A percentile compares a stretch with the other conserved stretches of the same genome.
phyloP scores from a whole-genome alignment of 2,329 filamentous ascomycete species.

The Knufia fluminis region DNA sequence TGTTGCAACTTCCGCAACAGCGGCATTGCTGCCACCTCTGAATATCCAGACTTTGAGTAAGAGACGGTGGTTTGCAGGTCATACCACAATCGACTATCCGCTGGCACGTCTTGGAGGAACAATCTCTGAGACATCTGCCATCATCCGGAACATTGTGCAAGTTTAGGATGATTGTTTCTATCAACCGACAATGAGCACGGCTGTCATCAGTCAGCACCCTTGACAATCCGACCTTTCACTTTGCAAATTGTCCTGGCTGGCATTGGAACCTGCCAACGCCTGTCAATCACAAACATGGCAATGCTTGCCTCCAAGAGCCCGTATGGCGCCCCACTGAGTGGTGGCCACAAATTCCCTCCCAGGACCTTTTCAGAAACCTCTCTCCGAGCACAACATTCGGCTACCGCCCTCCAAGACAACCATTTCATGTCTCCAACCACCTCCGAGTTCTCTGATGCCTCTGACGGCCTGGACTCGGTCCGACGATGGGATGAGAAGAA shows the following conservation, averaged over 20 bases:
- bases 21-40: neutral
- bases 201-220: neutral
- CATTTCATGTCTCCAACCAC: constrained; percentile 74
- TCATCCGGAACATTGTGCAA: neutral
- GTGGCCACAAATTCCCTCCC: constrained; percentile 12
- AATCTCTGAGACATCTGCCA: constrained; percentile 6
- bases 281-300: constrained; percentile 8
- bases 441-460: constrained; percentile 76
- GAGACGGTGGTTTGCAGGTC: neutral
- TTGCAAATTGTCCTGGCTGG: neutral
- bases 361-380: constrained; percentile 21
- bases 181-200: constrained; percentile 1
- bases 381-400: constrained; percentile 29
- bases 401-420: constrained; percentile 29
- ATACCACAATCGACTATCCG: neutral
- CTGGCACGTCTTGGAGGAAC: neutral
- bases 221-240: neutral
- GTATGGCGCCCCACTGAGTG: constrained; percentile 28
- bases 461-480: constrained; percentile 64
- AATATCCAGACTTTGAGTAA: neutral
- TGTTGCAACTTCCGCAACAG: neutral
- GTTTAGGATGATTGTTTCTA: neutral
- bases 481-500: constrained; percentile 56
- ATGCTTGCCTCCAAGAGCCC: constrained; percentile 38
- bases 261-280: neutral